These are phyloP conservation scores for Graphilbum sp. DNA, from an alignment of 2,329 filamentous ascomycete species.

Conservation along the genomic window DNA sequence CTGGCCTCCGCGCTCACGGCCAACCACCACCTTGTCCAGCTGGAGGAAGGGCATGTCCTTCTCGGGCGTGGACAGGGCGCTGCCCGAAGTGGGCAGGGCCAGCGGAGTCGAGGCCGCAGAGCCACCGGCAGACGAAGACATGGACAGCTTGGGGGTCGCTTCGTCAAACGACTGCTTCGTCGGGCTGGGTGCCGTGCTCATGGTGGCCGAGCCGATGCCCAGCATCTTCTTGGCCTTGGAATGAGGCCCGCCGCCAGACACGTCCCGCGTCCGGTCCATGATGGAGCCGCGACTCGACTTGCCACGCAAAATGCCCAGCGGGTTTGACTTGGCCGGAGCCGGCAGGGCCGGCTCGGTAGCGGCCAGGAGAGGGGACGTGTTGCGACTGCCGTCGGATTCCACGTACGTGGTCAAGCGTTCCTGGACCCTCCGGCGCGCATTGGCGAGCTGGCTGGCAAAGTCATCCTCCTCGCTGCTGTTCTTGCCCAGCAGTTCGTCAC, in stretches of 20 bases:
- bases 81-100: not conserved
- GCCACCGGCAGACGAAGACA: too few species aligned
- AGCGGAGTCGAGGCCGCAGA: not conserved
- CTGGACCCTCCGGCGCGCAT: conserved; percentile 53
- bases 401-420: conserved; percentile 56
- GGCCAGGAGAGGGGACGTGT: conserved; percentile 24
- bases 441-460: conserved; percentile 56
- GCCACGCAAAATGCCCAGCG: conserved; percentile 45
- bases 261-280: conserved; percentile 25
- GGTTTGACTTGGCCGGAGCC: conserved; percentile 28
- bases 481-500: not conserved
- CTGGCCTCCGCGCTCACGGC: too few species aligned
- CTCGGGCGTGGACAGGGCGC: not conserved
- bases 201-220: conserved; percentile 31
- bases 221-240: conserved; percentile 46
- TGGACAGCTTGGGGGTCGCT: not conserved
- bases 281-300: conserved; percentile 56
- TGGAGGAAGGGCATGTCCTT: too few species aligned
- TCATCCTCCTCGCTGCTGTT: conserved; percentile 38
- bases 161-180: conserved; percentile 21
- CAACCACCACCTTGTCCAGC: too few species aligned
- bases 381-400: conserved; percentile 38
- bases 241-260: too few species aligned
- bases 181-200: conserved; percentile 23
- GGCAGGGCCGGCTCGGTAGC: conserved; percentile 19